These are phyloP conservation scores for Toxoplasma gondii DNA, from an alignment of 169 alveolate genomes.

Conservation along the genomic window DNA sequence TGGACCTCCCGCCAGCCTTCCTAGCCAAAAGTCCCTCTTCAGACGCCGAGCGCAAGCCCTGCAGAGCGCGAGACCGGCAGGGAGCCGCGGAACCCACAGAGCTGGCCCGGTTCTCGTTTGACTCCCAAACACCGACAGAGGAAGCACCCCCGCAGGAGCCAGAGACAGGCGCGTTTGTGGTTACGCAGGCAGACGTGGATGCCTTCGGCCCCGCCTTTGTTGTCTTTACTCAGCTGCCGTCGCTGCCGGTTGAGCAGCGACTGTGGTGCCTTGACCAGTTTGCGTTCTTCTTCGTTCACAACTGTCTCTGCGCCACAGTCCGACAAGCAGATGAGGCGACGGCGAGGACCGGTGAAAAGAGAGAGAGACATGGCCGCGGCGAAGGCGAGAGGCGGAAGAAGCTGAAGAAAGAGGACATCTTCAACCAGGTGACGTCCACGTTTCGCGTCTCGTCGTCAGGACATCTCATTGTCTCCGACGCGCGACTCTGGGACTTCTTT, in stretches of 20 bases:
- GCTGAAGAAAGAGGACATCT: background rate
- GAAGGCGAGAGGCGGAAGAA: background rate
- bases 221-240: background rate
- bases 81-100: background rate
- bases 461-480: background rate
- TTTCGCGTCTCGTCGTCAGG: background rate
- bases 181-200: background rate
- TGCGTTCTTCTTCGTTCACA: conserved; percentile 9
- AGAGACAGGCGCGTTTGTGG: background rate
- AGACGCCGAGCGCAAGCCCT: background rate
- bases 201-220: conserved; percentile 2
- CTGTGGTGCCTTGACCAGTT: conserved; percentile 31
- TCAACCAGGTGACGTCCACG: background rate
- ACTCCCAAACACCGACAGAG: background rate
- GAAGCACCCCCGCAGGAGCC: background rate
- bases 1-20: background rate
- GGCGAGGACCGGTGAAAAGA: background rate
- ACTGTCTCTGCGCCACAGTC: background rate
- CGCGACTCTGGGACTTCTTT: conserved; percentile 4
- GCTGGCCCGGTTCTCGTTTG: background rate
- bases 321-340: background rate
- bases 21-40: too few relatives aligned
- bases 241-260: conserved; percentile 25
- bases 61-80: background rate
- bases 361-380: background rate